A percentile compares a stretch with the other conserved stretches of the same genome.
phyloP scores from a whole-genome alignment of 2,329 filamentous ascomycete species.

The Coleophoma eucalyptorum region DNA sequence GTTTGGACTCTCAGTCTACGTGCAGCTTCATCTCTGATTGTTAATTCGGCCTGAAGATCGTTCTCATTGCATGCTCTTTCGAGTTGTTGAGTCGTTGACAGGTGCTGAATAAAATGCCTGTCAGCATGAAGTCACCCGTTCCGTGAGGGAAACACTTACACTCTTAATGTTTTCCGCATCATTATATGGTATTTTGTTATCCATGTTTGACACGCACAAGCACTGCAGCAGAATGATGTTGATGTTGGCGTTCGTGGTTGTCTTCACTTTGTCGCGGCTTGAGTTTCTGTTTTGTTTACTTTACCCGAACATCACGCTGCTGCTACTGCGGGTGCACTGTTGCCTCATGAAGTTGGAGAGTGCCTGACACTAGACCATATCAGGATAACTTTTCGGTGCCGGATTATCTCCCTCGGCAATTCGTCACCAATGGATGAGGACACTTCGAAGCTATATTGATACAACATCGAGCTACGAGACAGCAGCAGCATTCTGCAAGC shows the following conservation, averaged over 20 bases:
- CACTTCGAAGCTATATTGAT: no score
- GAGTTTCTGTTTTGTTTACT: background rate
- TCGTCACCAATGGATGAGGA: no score
- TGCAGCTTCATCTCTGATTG: conserved; percentile 71
- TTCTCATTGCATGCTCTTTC: conserved; percentile 69
- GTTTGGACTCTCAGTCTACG: conserved; percentile 67
- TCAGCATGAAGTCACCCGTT: conserved; percentile 6
- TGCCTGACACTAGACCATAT: no score
- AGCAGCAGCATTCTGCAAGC: no score
- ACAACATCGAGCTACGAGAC: no score
- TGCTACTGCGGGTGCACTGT: no score
- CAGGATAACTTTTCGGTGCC: no score
- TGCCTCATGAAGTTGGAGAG: no score
- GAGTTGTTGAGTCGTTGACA: conserved; percentile 37
- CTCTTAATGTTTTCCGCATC: conserved; percentile 22
- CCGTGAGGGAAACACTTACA: conserved; percentile 10
- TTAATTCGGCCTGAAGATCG: conserved; percentile 59
- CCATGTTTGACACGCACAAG: conserved; percentile 14
- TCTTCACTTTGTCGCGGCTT: no score
- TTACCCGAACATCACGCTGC: background rate
- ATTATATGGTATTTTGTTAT: conserved; percentile 21
- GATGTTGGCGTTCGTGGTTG: background rate
- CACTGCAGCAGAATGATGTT: background rate
- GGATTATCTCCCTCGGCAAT: no score
- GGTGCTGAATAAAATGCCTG: conserved; percentile 13